Evolutionary conservation across 2,329 filamentous ascomycete genomes (phyloP), one percentile per base, ranked within the genome.

Genomic region (Lasiodiplodia gonubiensis): DNA sequence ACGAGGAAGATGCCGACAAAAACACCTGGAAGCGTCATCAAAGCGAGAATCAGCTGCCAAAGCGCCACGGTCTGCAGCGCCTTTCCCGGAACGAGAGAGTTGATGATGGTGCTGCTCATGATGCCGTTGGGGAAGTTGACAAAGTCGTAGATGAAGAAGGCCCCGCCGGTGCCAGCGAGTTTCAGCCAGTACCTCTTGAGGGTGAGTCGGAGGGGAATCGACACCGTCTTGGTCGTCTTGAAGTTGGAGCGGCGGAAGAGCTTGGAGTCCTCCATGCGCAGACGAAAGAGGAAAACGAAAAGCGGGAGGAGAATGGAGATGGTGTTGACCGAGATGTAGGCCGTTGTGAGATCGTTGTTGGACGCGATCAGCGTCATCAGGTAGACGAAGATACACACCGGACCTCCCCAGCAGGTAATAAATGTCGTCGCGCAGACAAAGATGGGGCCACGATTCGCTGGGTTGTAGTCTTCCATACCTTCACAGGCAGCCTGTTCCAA

Each of bases 391-490:
- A 63, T 52, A 27, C 59, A 63, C 14, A 63, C 48, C 2, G 59
- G 59, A 11, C 59, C 59, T 23, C 59, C 59, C 59, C 59, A 63
- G 46, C 59, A 63, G 5, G 59, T 63, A 7, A 63, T 52, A 8
- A 63, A 63, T 2, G 59, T 63, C 12, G 59, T 63, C 27, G 59
- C 59, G 27, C 49, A 35, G 27, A 63, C 59, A n/a, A 63, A 63
- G 23, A 63, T 21, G 25, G 59, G 59, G 11, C 59, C 59, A 3
- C 59, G 59, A 18, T 51, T 78, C 68, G 79, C 75, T 52, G 85
- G 82, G 68, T 85, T 85, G 52, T 82, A 81, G 2, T 82, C 81
- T 72, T 85, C 80, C 23, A 84, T 76, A 5, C 84, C 84, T 51
- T 63, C 59, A 14, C 59, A 49, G 14, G 48, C 59, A 11, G 59